Evolutionary conservation across 2,329 filamentous ascomycete genomes (phyloP), one percentile per base, ranked within the genome.

Genomic region (Colletotrichum eremochloae): DNA sequence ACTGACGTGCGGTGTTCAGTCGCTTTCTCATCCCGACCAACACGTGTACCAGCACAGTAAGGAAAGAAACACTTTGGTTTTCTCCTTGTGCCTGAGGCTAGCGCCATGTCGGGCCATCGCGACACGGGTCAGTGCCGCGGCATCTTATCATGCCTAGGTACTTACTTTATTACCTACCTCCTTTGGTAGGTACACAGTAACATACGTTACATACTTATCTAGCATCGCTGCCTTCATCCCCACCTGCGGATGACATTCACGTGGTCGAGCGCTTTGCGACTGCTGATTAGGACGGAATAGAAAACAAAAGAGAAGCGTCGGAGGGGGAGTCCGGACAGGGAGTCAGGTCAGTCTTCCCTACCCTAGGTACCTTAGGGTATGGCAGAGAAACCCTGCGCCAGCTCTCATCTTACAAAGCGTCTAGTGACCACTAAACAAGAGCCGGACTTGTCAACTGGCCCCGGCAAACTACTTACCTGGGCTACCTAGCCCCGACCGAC

Each of bases 401-500:
- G 53, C 48, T 18, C 52, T 65, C 63, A 56, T 53, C 48, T 63
- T 38, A 55, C 46, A 33, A 55, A 36, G 31, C 46, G 57, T 44
- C 55, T 67, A 46, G 42, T 63, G 52, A 58, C 52, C 57, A 46
- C 52, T 69, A 72, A 55, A 12, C 29, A 52, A 50, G 58, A 55
- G 53, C 69, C 69, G 60, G 60, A 33, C 66, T 36, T 56, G 66
- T 57, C 52, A 58, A 58, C 44, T 58, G 58, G 52, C n/a, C 56
- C 50, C 57, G 68, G 64, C 64, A 71, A 42, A 48, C 46, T 48
- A 24, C n/a, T 9, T 24, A 24, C 9, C 40, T 14, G 6, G 20
- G 42, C 40, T 44, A 20, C 42, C 42, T 24, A 18, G 44, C 29
- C 29, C 62, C 50, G 62, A 15, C 62, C 62, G 24, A 20, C 58